Evolutionary conservation across 257 asterid genomes (phyloP), one percentile per base, ranked within the genome.

Genomic region (Plantago major): DNA sequence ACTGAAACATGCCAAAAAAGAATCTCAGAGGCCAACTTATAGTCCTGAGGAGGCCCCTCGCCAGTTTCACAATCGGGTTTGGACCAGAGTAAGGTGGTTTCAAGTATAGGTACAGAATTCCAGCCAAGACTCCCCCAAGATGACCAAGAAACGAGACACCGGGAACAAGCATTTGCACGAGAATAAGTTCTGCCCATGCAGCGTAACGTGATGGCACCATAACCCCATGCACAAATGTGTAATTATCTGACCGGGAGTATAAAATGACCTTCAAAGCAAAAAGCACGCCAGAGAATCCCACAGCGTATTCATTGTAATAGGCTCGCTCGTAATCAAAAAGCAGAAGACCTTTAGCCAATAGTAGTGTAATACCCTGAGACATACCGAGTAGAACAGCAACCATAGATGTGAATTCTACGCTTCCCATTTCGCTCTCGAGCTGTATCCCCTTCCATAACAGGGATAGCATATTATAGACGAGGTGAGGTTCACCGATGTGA

Each of bases 111-210:
- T 86, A 91, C 40, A 77, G 56, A 16, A 91, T 67, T 2, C 98
- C 98, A 37, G 98, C 96, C 56, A 91, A 87, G 65, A 91, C 68
- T 49, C 98, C 98, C 8, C 95, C 96, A 16, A 84, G 92, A 68
- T 92, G 96, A 13, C 96, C 99, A 9, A 92, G 86, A 73, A 92
- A 92, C 3, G 99, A 92, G 55, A 80, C 97, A 8, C 90, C 90
- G 4, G 99, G 99, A 6, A 84, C 93, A 30, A 92, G 74, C 97
- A 86, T 84, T 71, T 91, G 96, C 60, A 86, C 62, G 46, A 91
- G 79, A 63, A 86, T 18, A n/a, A 91, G 92, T 68, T 91, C 98
- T 9, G 95, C 96, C 98, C 96, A 91, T 3, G 93, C 98, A 62
- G 96, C 98, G 62, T 75, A 86, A 8, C 95, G 92, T 15, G 95